These are phyloP conservation scores for Heterobasidion parviporum DNA, from an alignment of 1,284 basidiomycete species.

Conservation along the genomic window DNA sequence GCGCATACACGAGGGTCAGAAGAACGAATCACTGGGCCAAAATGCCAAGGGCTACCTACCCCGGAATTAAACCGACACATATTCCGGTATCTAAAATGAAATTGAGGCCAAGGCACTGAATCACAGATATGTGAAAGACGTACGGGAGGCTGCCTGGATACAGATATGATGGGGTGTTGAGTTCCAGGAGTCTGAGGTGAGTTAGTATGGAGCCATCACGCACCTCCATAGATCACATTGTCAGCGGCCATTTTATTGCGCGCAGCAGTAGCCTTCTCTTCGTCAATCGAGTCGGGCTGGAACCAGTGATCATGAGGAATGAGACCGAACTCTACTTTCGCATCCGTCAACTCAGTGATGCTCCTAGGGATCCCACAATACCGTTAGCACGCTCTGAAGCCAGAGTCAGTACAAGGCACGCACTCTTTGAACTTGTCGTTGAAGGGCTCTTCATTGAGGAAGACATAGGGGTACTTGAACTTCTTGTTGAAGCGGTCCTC, in stretches of 20 bases:
- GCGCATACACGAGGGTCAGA: not conserved
- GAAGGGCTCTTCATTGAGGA: slow-evolving; percentile 75
- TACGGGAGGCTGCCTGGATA: slow-evolving; percentile 53
- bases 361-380: slow-evolving; percentile 30
- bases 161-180: not conserved
- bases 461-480: slow-evolving; percentile 74
- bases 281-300: slow-evolving; percentile 68
- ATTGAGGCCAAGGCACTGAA: not conserved
- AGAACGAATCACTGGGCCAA: not conserved
- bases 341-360: slow-evolving; percentile 54
- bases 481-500: slow-evolving; percentile 78
- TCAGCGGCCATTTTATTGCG: not conserved
- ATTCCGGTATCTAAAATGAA: slow-evolving; percentile 52
- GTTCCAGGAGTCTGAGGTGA: not conserved
- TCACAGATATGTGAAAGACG: slow-evolving; percentile 16
- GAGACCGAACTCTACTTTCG: slow-evolving; percentile 68
- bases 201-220: slow-evolving; percentile 9
- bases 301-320: slow-evolving; percentile 48
- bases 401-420: slow-evolving; percentile 6
- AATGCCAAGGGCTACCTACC: slow-evolving; percentile 35
- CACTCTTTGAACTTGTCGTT: slow-evolving; percentile 65
- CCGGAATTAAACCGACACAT: slow-evolving; percentile 93
- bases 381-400: not conserved
- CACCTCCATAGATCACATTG: slow-evolving; percentile 55
- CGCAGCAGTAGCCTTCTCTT: slow-evolving; percentile 45